A percentile compares a stretch with the other conserved stretches of the same genome.
These are phyloP conservation scores for Amanita pallidorosea DNA, from an alignment of 768 basidiomycete species.

Conservation along the genomic window DNA sequence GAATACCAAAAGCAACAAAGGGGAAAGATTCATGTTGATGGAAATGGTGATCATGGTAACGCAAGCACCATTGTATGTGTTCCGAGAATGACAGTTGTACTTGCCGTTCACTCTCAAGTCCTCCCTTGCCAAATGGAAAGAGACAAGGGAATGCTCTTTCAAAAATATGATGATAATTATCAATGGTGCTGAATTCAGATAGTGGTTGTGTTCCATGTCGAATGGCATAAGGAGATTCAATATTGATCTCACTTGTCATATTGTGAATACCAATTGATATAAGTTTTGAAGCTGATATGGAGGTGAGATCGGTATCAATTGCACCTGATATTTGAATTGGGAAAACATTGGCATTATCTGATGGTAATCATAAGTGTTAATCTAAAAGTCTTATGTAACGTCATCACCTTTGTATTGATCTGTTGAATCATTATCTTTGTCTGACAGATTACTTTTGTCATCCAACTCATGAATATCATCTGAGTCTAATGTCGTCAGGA, in stretches of 20 bases:
- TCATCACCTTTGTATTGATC: too few relatives aligned
- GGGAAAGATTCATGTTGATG: neutral
- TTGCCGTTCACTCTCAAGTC: constrained; percentile 12
- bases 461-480: too few relatives aligned
- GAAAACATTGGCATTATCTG: too few relatives aligned
- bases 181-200: neutral
- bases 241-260: neutral
- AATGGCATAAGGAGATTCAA: neutral
- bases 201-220: neutral
- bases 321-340: too few relatives aligned
- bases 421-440: too few relatives aligned
- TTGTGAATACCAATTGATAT: neutral
- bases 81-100: neutral
- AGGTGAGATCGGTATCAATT: too few relatives aligned
- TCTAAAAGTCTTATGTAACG: too few relatives aligned
- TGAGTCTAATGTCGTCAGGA: too few relatives aligned
- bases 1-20: neutral
- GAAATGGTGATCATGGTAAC: neutral
- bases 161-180: constrained; percentile 10
- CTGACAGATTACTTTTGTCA: too few relatives aligned
- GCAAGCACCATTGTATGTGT: neutral
- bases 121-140: constrained; percentile 21
- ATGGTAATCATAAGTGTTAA: too few relatives aligned
- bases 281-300: neutral
- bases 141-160: constrained; percentile 14